Evolutionary conservation across 257 asterid species (phyloP).

Genomic region (Cynanchum wilfordii): DNA sequence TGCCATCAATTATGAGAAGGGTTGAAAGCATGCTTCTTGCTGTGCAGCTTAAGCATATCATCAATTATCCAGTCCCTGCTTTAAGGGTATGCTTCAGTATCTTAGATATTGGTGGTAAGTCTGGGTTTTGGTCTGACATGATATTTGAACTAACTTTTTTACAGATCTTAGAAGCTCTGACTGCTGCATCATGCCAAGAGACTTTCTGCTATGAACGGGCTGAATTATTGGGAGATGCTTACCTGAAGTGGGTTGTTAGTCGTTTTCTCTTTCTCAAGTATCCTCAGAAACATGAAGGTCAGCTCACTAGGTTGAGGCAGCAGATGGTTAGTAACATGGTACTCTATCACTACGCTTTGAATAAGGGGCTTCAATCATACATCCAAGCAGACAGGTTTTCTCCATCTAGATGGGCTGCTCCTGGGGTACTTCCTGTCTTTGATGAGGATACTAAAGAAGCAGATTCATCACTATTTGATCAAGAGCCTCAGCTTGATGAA

Average conservation of each 20-base stretch:
- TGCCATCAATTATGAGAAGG: conserved; percentile 96
- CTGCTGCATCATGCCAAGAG: conserved; percentile 98
- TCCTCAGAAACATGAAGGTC: conserved; percentile 98
- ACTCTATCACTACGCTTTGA: conserved; percentile 69
- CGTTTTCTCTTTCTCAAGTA: conserved; percentile 80
- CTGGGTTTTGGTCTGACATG: conserved; percentile 11
- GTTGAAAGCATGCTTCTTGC: conserved; percentile 95
- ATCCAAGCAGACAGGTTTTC: conserved; percentile 99
- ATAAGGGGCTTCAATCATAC: conserved; percentile 83
- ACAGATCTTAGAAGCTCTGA: conserved; percentile 92
- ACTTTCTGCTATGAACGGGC: conserved; percentile 95
- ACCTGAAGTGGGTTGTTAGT: conserved; percentile 96
- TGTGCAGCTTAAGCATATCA: conserved; percentile 77
- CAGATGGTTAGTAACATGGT: conserved; percentile 96
- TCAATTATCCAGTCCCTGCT: conserved; percentile 69
- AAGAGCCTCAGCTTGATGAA: conserved; percentile 27
- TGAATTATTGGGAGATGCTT: conserved; percentile 96
- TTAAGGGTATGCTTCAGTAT: conserved; percentile 47
- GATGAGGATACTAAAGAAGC: conserved; percentile 82
- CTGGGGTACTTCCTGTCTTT: conserved; percentile 92
- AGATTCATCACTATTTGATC: conserved; percentile 48
- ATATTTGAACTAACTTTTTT: conserved; percentile 18
- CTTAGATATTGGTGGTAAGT: conserved; percentile 4
- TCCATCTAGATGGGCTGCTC: conserved; percentile 99
- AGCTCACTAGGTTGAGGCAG: conserved; percentile 94